A percentile compares a stretch with the other conserved stretches of the same genome.
Conservation (phyloP, 305 asterid species). For the Nicotiana rustica region DNA sequence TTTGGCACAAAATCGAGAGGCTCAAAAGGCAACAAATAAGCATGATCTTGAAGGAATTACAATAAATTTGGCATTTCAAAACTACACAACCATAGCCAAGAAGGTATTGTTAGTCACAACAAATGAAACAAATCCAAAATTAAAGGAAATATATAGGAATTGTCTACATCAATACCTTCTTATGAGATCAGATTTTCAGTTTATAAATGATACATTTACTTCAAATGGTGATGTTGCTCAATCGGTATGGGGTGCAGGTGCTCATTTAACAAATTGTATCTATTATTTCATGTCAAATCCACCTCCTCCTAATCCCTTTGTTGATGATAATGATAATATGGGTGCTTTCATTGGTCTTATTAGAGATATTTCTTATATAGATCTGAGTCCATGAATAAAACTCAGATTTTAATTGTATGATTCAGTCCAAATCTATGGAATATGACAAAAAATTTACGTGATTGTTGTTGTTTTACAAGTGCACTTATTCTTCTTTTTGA, state of each 20-base stretch:
- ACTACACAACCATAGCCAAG: neutral
- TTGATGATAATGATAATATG: neutral
- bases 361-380: neutral
- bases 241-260: neutral
- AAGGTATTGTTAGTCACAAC: neutral
- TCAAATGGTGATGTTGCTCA: slow-evolving; percentile 6
- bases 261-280: neutral
- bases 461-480: neutral
- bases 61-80: neutral
- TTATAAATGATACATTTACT: neutral
- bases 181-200: neutral
- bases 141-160: neutral
- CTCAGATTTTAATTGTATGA: neutral
- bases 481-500: too few relatives aligned
- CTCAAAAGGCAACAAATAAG: neutral
- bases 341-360: neutral
- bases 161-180: neutral
- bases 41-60: neutral
- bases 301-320: neutral
- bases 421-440: neutral
- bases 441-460: neutral
- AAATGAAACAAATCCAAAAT: neutral
- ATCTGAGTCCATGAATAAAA: neutral
- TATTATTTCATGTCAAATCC: neutral
- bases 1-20: neutral